phyloP scores from a whole-genome alignment of 1,284 basidiomycete species.

The Erythrobasidium hasegawianum region DNA sequence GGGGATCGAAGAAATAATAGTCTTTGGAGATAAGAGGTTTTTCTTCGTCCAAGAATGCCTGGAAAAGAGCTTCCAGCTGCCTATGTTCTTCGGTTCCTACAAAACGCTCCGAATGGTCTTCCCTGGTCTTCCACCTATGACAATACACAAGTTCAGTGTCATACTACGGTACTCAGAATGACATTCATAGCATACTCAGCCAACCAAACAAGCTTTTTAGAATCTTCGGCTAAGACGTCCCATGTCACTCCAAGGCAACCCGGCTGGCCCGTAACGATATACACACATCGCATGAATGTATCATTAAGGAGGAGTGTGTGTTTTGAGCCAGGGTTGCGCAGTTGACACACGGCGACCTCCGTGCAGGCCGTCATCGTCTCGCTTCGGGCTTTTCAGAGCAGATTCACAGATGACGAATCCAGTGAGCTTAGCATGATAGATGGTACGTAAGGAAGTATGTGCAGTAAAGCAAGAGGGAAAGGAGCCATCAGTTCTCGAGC shows the following conservation, averaged over 20 bases:
- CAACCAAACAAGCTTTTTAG: slow-evolving; percentile 29
- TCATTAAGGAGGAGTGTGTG: slow-evolving; percentile 11
- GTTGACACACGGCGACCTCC: slow-evolving; percentile 29
- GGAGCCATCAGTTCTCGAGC: too few relatives aligned
- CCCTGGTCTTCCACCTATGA: background rate
- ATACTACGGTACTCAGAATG: background rate
- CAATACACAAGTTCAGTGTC: background rate
- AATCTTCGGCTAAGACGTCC: slow-evolving; percentile 30
- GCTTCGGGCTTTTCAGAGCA: background rate
- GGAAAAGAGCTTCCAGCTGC: background rate
- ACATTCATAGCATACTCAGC: background rate
- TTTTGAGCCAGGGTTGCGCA: slow-evolving; percentile 1
- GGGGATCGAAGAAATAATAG: background rate
- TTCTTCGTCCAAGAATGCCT: background rate
- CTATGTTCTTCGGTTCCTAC: background rate
- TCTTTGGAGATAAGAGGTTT: background rate
- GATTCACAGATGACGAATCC: background rate
- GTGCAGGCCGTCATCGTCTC: slow-evolving; percentile 9
- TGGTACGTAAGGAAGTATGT: too few relatives aligned
- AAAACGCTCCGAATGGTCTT: background rate
- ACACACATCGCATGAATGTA: background rate
- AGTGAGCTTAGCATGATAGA: background rate
- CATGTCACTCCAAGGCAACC: slow-evolving; percentile 24
- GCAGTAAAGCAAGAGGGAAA: background rate
- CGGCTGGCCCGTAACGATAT: slow-evolving; percentile 14